These are phyloP conservation scores for Jackrogersella minutella DNA, from an alignment of 495 filamentous ascomycete species.

Conservation along the genomic window DNA sequence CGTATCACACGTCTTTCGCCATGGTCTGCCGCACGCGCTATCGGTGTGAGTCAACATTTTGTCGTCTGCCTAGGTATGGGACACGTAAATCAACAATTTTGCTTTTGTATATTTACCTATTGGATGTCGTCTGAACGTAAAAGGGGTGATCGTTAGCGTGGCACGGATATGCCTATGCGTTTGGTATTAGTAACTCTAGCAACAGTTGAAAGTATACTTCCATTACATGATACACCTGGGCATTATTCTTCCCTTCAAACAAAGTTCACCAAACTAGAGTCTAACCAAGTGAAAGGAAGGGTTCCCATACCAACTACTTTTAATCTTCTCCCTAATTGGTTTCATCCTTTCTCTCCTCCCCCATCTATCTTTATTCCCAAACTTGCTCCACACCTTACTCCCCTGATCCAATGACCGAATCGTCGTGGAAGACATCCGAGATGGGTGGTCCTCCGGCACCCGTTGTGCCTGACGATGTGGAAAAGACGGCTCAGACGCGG, in stretches of 20 bases:
- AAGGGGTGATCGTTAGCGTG: too few relatives aligned
- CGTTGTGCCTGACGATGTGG: slow-evolving; percentile 41
- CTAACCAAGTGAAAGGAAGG: slow-evolving; percentile 1
- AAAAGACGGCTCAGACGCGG: slow-evolving; percentile 25
- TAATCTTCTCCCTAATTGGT: slow-evolving; percentile 5
- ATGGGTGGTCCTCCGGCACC: slow-evolving; percentile 24
- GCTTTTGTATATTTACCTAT: neutral
- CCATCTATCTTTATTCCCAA: slow-evolving; percentile 2
- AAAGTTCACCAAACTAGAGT: neutral
- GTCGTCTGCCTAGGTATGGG: neutral
- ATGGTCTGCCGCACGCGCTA: neutral
- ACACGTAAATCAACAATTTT: neutral
- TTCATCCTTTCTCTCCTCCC: neutral
- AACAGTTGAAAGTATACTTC: neutral
- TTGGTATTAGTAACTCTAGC: neutral
- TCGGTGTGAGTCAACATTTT: neutral
- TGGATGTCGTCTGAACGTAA: too few relatives aligned
- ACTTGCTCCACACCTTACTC: neutral
- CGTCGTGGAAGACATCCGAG: slow-evolving; percentile 27
- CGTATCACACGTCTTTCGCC: neutral
- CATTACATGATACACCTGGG: neutral
- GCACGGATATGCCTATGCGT: too few relatives aligned
- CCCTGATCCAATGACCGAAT: slow-evolving; percentile 29
- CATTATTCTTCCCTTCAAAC: neutral
- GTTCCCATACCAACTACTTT: slow-evolving; percentile 5